Base-by-base conservation (phyloP, 345 rosid species). In the Salix arbutifolia region DNA sequence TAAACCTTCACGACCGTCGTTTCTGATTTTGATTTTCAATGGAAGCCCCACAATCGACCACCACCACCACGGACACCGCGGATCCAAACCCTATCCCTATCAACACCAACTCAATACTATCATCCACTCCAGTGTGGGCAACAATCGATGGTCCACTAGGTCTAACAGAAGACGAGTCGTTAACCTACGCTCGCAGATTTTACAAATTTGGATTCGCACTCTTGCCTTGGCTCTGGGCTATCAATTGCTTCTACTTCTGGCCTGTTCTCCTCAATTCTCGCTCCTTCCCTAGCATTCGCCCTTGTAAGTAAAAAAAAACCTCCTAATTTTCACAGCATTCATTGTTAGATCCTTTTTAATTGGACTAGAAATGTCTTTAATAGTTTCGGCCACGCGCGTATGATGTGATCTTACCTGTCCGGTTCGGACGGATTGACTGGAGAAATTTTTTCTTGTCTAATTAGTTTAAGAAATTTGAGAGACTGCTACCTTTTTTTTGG, bases 221-320 rank as follows among this genome's bases (percentile, higher is more conserved):
- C 35, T 71, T 96, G 84, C 99, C 97, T 17, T 89, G 89, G 90
- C 97, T 96, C 53, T 94, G 98, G 98, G 97, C 95, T 18, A 88
- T 96, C 78, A 91, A 91, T 83, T 96, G 97, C 91, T 94, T 96
- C 92, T 94, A 94, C 88, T 94, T 94, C 93, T 96, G 97, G 98
- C 99, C 98, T 1, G 98, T 89, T 76, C 99, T 91, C 79, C 90
- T 92, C 71, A 89, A 96, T 84, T 76, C 88, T 52, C 90, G 93
- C n/a, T 87, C 88, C 62, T 96, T 96, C 86, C 98, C 98, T 48
- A 87, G 82, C 76, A 84, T 88, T 78, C 97, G 97, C 70, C 90
- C 81, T 61, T 90, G 98, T 91, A 86, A 74, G 23, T 65, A 53
- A 53, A 53, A 53, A 53, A 50, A 17, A 4, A 14, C 0, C 0